Evolutionary conservation across 305 asterid species (phyloP), one percentile per base, ranked within the genome.

Genomic region (Fraxinus baroniana): DNA sequence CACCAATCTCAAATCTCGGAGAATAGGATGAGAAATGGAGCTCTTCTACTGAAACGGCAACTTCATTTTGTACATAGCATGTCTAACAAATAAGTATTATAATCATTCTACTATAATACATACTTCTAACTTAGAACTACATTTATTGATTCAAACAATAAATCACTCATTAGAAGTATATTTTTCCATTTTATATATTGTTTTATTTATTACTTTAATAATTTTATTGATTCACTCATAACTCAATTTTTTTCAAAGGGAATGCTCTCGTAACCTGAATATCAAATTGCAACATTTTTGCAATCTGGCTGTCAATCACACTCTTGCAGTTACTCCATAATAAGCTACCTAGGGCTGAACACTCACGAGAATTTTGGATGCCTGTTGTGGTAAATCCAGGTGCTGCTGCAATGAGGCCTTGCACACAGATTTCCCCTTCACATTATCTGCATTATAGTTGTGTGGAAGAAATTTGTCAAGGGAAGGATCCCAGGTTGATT

Each of bases 401-500:
- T 60, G 90, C 62, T 78, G 89, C 86, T 91, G 98, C 90, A 94
- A 86, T 64, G 87, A 81, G 32, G 81, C 82, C 90, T 93, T 94
- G 88, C 96, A 91, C 32, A 84, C 81, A 32, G 90, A 83, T 87
- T 94, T 94, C 55, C 98, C 98, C 52, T 76, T 85, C 92, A 91
- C 82, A 81, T 93, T 91, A 84, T 90, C 90, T 33, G 86, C 88
- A 85, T 80, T 89, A 57, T 90, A 94, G 84, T 83, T 84, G 77
- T 90, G 90, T 57, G 94, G 97, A 79, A 92, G 88, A 88, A 82
- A 85, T 78, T 68, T 85, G 83, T 94, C 97, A 32, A 84, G 70
- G 75, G 92, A 90, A 85, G 98, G 96, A 89, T 92, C 95, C 98
- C 98, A 92, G 80, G 87, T 86, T 73, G 91, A 85, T 77, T 86